Conservation (phyloP, 1,139 yeast species). For the Kluyveromyces sp. region DNA sequence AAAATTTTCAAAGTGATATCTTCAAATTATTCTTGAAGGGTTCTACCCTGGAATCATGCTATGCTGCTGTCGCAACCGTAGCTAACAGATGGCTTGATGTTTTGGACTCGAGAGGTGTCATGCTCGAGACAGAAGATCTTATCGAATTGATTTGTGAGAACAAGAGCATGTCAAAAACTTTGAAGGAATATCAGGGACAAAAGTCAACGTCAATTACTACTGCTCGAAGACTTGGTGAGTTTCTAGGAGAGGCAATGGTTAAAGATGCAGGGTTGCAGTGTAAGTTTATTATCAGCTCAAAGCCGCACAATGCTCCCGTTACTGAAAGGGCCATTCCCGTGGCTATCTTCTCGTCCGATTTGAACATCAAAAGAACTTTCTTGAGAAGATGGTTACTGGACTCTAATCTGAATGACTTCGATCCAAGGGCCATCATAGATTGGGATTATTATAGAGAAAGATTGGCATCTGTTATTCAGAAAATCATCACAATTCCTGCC, state of each 20-base stretch:
- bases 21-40: constrained; percentile 91
- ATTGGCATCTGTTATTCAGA: constrained; percentile 86
- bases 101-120: constrained; percentile 75
- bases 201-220: constrained; percentile 95
- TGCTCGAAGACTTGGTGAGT: constrained; percentile 87
- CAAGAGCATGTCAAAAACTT: constrained; percentile 87
- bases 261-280: constrained; percentile 95
- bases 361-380: constrained; percentile 50
- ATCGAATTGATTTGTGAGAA: constrained; percentile 94
- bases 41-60: constrained; percentile 66
- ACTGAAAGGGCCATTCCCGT: constrained; percentile 97
- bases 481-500: constrained; percentile 95
- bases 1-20: constrained; percentile 91
- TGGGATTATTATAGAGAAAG: constrained; percentile 93
- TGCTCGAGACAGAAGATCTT: constrained; percentile 89
- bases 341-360: constrained; percentile 85
- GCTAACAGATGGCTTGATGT: constrained; percentile 97
- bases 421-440: constrained; percentile 83
- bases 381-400: constrained; percentile 85
- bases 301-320: constrained; percentile 81
- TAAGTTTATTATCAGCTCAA: constrained; percentile 82
- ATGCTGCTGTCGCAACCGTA: constrained; percentile 80
- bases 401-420: constrained; percentile 69
- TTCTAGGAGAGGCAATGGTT: constrained; percentile 95
- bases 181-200: constrained; percentile 82